Percentiles rank a stretch among this genome's conserved stretches.
Conservation (phyloP, 768 basidiomycete genomes). For the Fistulinella prunicolor region DNA sequence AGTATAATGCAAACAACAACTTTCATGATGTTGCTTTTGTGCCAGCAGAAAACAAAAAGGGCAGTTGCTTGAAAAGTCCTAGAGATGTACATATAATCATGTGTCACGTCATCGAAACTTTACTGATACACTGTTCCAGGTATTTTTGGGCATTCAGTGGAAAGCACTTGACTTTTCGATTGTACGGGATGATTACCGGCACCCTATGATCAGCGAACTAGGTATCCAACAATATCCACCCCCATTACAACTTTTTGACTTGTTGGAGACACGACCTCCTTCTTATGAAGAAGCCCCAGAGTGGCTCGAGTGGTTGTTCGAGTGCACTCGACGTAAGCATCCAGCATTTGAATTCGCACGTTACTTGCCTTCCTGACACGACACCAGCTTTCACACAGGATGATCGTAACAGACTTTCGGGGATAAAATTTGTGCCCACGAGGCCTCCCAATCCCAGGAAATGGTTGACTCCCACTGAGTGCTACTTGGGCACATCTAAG, state of each 20-base stretch:
- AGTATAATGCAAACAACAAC: slow-evolving; percentile 55
- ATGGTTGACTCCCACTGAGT: background rate
- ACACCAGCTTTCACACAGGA: slow-evolving; percentile 37
- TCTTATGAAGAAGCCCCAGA: slow-evolving; percentile 29
- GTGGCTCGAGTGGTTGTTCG: too few relatives aligned
- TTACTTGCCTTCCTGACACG: too few relatives aligned
- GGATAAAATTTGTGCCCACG: background rate
- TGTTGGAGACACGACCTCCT: slow-evolving; percentile 57
- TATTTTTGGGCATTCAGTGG: slow-evolving; percentile 28
- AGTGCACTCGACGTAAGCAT: too few relatives aligned
- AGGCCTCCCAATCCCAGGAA: background rate
- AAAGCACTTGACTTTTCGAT: slow-evolving; percentile 67
- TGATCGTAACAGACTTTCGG: slow-evolving; percentile 39
- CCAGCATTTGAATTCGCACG: too few relatives aligned
- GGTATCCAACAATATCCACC: slow-evolving; percentile 68
- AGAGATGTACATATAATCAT: background rate
- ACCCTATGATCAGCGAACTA: slow-evolving; percentile 53
- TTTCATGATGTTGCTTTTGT: background rate
- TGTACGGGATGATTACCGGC: slow-evolving; percentile 46
- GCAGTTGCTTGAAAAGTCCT: background rate
- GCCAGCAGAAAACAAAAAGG: background rate
- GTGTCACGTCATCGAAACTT: background rate
- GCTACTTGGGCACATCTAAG: background rate
- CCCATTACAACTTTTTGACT: slow-evolving; percentile 48
- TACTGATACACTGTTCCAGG: background rate